These are phyloP conservation scores for Obelidium mucronatum DNA, from an alignment of 192 early-diverging fungal species.

Conservation along the genomic window DNA sequence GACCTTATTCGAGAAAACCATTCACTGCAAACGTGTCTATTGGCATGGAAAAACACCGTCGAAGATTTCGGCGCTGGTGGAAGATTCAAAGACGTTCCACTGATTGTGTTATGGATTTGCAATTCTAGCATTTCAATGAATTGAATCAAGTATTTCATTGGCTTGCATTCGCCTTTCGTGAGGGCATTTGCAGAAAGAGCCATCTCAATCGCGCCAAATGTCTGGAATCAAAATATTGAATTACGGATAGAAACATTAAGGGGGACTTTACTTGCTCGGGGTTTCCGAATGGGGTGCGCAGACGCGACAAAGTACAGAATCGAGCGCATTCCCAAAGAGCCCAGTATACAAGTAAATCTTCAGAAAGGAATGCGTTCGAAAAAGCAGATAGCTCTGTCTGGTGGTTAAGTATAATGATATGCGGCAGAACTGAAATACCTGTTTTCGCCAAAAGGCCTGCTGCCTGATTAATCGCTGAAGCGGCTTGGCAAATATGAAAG, in stretches of 20 bases:
- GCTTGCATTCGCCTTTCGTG: slow-evolving; percentile 8
- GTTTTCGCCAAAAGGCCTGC: not conserved
- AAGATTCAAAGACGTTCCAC: slow-evolving; percentile 63
- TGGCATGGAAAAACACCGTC: slow-evolving; percentile 75
- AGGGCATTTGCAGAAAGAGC: not conserved
- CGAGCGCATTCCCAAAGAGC: slow-evolving; percentile 76
- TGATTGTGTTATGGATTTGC: slow-evolving; percentile 69
- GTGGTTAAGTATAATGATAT: too few species aligned
- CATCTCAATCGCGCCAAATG: slow-evolving; percentile 47
- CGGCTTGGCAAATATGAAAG: slow-evolving; percentile 65
- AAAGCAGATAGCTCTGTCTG: not conserved
- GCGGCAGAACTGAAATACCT: not conserved
- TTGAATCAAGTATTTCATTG: slow-evolving; percentile 53
- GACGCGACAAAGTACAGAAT: slow-evolving; percentile 73
- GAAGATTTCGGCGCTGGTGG: slow-evolving; percentile 69
- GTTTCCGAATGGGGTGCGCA: slow-evolving; percentile 78
- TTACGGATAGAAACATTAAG: not conserved
- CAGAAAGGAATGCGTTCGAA: slow-evolving; percentile 42
- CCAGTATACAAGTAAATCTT: slow-evolving; percentile 69
- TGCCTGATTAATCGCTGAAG: not conserved
- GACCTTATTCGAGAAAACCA: slow-evolving; percentile 75
- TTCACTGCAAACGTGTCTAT: slow-evolving; percentile 76
- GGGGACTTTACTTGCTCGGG: slow-evolving; percentile 60
- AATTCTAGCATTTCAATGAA: slow-evolving; percentile 79
- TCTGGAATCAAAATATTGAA: slow-evolving; percentile 15